Evolutionary conservation across 257 asterid species (phyloP), one percentile per base, ranked within the genome.

Genomic region (Plantago elongata): DNA sequence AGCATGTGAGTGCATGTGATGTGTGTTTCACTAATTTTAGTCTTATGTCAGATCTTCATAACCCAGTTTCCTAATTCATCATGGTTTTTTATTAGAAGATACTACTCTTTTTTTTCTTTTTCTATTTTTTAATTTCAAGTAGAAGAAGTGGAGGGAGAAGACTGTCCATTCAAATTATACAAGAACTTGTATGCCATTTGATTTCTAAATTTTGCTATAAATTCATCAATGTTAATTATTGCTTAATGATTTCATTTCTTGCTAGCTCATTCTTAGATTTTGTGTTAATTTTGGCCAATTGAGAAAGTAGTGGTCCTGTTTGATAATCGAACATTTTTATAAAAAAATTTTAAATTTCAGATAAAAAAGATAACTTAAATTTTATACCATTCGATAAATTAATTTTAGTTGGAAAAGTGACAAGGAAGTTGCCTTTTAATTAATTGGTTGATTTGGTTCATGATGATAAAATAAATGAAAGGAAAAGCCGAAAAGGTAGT

Each of bases 131-230:
- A 61, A 77, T 79, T 77, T 57, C 66, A 72, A 61, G 63, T 67
- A 69, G 51, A 69, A 54, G 29, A 69, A 54, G 29, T 38, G 76
- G 76, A 70, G 79, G 76, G 77, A 62, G 76, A 70, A 70, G 38
- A 61, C 67, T 71, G 73, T 68, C 58, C 30, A 76, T 77, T 71
- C 78, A 67, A 79, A 73, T 75, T 63, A 64, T 75, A 34, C 7
- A 34, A 80, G 77, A 70, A 79, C 62, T 61, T 67, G 77, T 70
- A 70, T 54, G 69, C 78, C 75, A 62, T 69, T 66, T 83, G 73
- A 30, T 43, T 75, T 61, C 49, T 63, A 65, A 72, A 63, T 69
- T 76, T 64, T 63, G 64, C 61, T 61, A 60, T 66, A 43, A 58
- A 51, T 56, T 71, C 42, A 44, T 63, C 17, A 49, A 65, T 58